Conservation (phyloP, 108 stramenopile species). For the Cyclotella choctawhatcheeana region DNA sequence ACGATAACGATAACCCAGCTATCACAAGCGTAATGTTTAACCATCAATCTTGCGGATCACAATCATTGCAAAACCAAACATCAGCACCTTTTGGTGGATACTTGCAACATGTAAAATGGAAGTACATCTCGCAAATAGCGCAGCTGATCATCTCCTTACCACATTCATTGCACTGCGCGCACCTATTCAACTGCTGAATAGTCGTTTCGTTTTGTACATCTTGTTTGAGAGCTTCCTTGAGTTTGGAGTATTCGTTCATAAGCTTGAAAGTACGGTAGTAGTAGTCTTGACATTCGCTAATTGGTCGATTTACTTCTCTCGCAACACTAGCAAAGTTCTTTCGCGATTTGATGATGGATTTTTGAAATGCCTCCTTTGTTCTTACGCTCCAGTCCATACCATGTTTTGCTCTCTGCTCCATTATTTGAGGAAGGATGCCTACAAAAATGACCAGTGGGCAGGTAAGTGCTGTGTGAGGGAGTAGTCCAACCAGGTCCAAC, state of each 20-base stretch:
- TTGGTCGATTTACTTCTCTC: not conserved
- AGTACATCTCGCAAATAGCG: conserved; percentile 6
- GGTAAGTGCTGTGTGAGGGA: not conserved
- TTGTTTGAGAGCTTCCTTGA: too few relatives aligned
- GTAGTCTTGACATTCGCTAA: too few relatives aligned
- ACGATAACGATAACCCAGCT: not conserved
- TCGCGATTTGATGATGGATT: conserved; percentile 9
- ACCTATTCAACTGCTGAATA: not conserved
- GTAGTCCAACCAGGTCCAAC: not conserved
- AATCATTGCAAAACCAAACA: not conserved
- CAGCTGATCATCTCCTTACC: too few relatives aligned
- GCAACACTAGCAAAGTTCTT: conserved; percentile 19
- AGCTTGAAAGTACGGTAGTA: too few relatives aligned
- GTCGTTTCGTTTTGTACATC: too few relatives aligned
- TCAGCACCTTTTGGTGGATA: not conserved
- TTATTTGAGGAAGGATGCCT: conserved; percentile 28
- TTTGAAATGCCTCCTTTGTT: conserved; percentile 17
- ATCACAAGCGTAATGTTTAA: too few relatives aligned
- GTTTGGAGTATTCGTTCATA: too few relatives aligned
- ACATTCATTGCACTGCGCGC: not conserved
- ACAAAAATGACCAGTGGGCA: not conserved
- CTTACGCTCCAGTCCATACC: conserved; percentile 22
- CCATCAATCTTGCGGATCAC: too few relatives aligned
- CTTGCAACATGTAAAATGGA: not conserved
- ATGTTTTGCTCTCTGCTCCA: conserved; percentile 6